Conservation (phyloP, 352 stramenopile species). For the Phytophthora pseudosyringae region DNA sequence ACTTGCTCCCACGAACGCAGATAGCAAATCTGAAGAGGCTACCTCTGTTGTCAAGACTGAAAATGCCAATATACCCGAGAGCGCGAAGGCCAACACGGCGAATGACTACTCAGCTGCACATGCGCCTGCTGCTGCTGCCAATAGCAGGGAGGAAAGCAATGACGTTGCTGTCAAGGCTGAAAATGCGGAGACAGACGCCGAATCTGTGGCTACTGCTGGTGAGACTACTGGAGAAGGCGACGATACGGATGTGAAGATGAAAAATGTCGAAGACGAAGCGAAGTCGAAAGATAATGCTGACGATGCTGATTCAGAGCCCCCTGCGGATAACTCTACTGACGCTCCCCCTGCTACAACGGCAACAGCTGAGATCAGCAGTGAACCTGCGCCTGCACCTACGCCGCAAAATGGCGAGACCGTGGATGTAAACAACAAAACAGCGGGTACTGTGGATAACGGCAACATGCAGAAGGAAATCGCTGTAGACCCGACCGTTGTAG, state of each 20-base stretch:
- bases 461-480: slow-evolving; percentile 6
- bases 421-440: not conserved
- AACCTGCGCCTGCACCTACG: slow-evolving; percentile 3
- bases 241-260: slow-evolving; percentile 27
- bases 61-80: not conserved
- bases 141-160: slow-evolving; percentile 10
- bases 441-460: slow-evolving; percentile 1
- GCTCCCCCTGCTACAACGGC: not conserved
- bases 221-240: slow-evolving; percentile 13
- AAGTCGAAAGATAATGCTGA: slow-evolving; percentile 2
- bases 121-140: not conserved
- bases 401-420: slow-evolving; percentile 2
- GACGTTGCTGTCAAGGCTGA: slow-evolving; percentile 10
- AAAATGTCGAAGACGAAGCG: slow-evolving; percentile 21
- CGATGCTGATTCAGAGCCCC: not conserved
- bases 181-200: slow-evolving; percentile 24
- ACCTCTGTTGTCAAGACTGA: slow-evolving; percentile 1
- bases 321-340: not conserved
- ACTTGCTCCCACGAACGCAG: not conserved
- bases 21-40: not conserved
- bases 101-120: not conserved
- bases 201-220: slow-evolving; percentile 18
- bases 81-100: not conserved
- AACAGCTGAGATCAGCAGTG: slow-evolving; percentile 2
- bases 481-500: slow-evolving; percentile 12